Percentiles rank a stretch among this genome's conserved stretches.
These are phyloP conservation scores for Diaporthe vaccinii DNA, from an alignment of 2,329 filamentous ascomycete genomes.

Conservation along the genomic window DNA sequence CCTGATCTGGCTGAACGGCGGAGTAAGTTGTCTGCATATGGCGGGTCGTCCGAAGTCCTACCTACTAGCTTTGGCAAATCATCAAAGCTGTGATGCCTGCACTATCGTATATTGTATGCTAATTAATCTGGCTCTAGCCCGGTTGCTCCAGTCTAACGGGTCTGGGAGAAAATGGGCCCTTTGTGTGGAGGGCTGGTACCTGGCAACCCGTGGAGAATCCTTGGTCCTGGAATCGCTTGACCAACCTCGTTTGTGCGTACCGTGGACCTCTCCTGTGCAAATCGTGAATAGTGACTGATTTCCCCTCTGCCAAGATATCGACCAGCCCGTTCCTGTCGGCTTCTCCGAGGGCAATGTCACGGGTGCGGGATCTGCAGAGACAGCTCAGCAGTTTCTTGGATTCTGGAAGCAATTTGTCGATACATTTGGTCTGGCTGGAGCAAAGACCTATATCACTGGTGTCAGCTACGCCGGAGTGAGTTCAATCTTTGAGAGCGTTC, in stretches of 20 bases:
- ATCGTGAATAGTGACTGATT: not conserved
- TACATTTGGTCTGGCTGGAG: slow-evolving; percentile 65
- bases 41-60: no score
- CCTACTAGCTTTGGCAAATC: not conserved
- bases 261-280: not conserved
- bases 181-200: slow-evolving; percentile 32
- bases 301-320: not conserved
- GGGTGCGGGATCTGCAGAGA: slow-evolving; percentile 17
- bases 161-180: slow-evolving; percentile 28
- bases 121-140: not conserved
- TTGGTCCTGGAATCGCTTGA: slow-evolving; percentile 30
- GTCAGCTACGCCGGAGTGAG: slow-evolving; percentile 63
- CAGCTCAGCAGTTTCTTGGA: slow-evolving; percentile 19
- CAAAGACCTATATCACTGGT: slow-evolving; percentile 67
- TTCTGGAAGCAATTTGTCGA: slow-evolving; percentile 62
- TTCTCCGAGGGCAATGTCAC: slow-evolving; percentile 13
- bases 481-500: no score
- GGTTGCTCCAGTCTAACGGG: slow-evolving; percentile 33
- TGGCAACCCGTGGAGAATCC: slow-evolving; percentile 28
- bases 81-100: not conserved
- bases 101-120: not conserved
- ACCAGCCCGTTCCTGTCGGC: slow-evolving; percentile 19
- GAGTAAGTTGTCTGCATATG: slow-evolving; percentile 1
- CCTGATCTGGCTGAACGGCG: slow-evolving; percentile 36
- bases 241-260: slow-evolving; percentile 22